A percentile compares a stretch with the other conserved stretches of the same genome.
Conservation (phyloP, 228 moss, liverwort and hornwort genomes). For the Sphagnum magellanicum region DNA sequence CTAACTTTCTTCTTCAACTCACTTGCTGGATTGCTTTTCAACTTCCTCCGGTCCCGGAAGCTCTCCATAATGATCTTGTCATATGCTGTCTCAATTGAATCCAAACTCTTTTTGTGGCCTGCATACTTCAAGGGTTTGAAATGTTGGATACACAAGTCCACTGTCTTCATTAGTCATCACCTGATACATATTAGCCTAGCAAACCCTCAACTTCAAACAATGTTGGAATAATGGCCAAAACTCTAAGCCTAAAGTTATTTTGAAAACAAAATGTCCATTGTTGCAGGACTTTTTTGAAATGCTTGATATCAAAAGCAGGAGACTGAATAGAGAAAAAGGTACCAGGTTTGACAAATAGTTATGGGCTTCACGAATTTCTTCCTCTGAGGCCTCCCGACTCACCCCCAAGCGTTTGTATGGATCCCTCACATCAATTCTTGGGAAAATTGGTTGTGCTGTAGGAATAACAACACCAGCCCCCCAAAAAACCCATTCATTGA, state of each 20-base stretch:
- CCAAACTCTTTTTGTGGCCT: constrained; percentile 42
- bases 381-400: constrained; percentile 43
- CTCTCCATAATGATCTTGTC: constrained; percentile 56
- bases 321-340: too few relatives aligned
- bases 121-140: constrained; percentile 13
- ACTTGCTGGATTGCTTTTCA: constrained; percentile 37
- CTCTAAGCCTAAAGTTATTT: too few relatives aligned
- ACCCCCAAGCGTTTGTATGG: constrained; percentile 43
- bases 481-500: too few relatives aligned
- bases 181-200: too few relatives aligned
- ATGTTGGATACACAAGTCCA: too few relatives aligned
- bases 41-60: constrained; percentile 39
- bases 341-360: constrained; percentile 19
- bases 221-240: too few relatives aligned
- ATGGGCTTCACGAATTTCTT: constrained; percentile 47
- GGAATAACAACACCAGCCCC: too few relatives aligned
- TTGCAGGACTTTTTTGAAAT: too few relatives aligned
- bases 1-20: constrained; percentile 42
- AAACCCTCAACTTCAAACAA: too few relatives aligned
- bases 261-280: too few relatives aligned
- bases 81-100: constrained; percentile 42
- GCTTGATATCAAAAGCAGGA: too few relatives aligned
- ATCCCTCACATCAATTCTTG: constrained; percentile 36
- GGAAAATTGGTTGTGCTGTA: constrained; percentile 24
- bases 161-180: too few relatives aligned